Base-by-base conservation (phyloP, 345 rosid species). In the Psidium guajava region DNA sequence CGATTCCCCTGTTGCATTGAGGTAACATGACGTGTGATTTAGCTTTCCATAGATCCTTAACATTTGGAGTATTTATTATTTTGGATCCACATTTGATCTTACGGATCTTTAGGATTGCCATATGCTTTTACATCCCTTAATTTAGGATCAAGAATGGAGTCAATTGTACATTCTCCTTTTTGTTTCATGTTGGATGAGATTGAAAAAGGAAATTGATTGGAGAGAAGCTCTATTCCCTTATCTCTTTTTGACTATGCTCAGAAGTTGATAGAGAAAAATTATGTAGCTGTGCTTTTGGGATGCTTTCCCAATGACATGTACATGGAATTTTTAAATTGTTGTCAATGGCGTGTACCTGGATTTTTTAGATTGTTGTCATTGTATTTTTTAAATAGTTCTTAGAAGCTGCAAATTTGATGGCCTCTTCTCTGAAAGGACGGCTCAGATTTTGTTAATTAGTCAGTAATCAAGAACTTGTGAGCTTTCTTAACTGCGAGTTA, bases 1-100 rank as follows among this genome's bases (percentile, higher is more conserved):
- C 84, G 55, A 59, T 87, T 92, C 95, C 61, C 82, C 87, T 83
- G 54, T 86, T 82, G 83, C 92, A 12, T 90, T 95, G 90, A 95
- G 99, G 99, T 96, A 94, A 90, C 57, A 57, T 64, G 49, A 86
- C 59, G 20, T 56, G 11, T 40, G 61, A 59, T 49, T 84, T 61
- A 44, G 11, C 74, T 56, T 27, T 13, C 85, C 50, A 59, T 50
- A 58, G 74, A 84, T 61, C 16, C 36, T 59, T 69, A 69, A 69
- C 47, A 20, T 69, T 36, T 69, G 47, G 18, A 18, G 25, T 32
- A 36, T 69, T 69, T 69, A 44, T 69, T 69, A 12, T 69, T 69
- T 69, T 69, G 80, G 80, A 69, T 69, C 6, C 80, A 20, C 47
- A 69, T 8, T 69, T 69, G 77, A 69, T 69, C 42, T 69, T 69